Evolutionary conservation across 345 rosid genomes (phyloP).

Genomic region (Citrus sp.): DNA sequence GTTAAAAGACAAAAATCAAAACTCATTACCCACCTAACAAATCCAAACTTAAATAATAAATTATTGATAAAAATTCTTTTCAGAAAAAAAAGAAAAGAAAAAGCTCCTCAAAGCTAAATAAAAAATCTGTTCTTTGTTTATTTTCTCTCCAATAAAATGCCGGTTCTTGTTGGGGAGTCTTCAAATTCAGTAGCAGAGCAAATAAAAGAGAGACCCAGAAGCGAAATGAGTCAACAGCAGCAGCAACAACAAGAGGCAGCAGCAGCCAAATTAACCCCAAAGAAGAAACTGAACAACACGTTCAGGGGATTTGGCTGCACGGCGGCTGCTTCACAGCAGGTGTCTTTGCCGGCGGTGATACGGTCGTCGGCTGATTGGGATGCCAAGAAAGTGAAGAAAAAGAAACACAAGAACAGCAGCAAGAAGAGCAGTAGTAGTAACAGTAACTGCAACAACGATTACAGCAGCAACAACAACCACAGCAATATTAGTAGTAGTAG

Average conservation of each 20-base stretch:
- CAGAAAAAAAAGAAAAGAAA: not conserved
- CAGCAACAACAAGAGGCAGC: not conserved
- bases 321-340: constrained; percentile 69
- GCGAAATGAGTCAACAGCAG: constrained; percentile 23
- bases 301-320: constrained; percentile 76
- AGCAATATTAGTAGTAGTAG: not conserved
- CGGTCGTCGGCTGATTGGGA: constrained; percentile 86
- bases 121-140: not conserved
- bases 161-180: constrained; percentile 40
- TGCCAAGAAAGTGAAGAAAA: constrained; percentile 47
- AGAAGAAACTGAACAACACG: constrained; percentile 45
- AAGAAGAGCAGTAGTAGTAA: constrained; percentile 1
- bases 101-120: not conserved
- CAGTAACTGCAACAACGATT: constrained; percentile 16
- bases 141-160: constrained; percentile 30
- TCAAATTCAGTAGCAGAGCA: constrained; percentile 42
- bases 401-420: constrained; percentile 38
- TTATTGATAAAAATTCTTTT: not conserved
- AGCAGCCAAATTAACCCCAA: constrained; percentile 7
- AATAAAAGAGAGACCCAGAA: constrained; percentile 47
- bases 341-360: constrained; percentile 78
- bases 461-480: constrained; percentile 13
- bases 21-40: constrained; percentile 34
- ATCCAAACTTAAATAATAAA: not conserved
- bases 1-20: constrained; percentile 9